These are phyloP conservation scores for Xerocomus minutiporus DNA, from an alignment of 1,284 basidiomycete species.

Conservation along the genomic window DNA sequence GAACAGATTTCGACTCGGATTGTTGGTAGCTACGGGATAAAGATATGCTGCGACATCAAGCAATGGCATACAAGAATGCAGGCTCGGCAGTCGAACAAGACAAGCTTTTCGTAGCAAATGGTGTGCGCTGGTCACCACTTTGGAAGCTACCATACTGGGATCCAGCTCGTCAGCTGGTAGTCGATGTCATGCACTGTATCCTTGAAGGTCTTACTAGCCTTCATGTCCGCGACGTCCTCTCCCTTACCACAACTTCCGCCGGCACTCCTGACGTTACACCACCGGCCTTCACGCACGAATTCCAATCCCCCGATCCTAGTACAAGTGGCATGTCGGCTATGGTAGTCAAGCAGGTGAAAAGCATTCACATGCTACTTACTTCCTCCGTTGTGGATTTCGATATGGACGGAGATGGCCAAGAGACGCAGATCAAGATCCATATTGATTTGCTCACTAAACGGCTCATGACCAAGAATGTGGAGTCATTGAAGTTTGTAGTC, in stretches of 20 bases:
- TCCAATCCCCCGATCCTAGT: no score
- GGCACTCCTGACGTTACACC: no score
- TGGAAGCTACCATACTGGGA: slow-evolving; percentile 2
- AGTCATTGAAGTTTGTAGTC: not conserved
- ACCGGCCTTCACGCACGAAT: no score
- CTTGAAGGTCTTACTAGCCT: not conserved
- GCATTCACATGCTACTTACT: not conserved
- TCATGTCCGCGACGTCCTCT: not conserved
- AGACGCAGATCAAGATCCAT: not conserved
- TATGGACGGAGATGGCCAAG: not conserved
- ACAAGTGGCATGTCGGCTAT: no score
- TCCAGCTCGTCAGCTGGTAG: not conserved
- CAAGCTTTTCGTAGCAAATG: slow-evolving; percentile 1
- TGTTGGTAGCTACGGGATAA: slow-evolving; percentile 19
- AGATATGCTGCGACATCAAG: slow-evolving; percentile 16
- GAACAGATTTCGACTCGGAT: slow-evolving; percentile 29
- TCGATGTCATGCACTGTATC: slow-evolving; percentile 1
- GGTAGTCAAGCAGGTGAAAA: slow-evolving; percentile 1
- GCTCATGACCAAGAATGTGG: slow-evolving; percentile 1
- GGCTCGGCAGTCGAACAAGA: not conserved
- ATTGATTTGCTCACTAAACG: not conserved
- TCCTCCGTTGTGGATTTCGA: not conserved
- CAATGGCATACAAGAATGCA: slow-evolving; percentile 19
- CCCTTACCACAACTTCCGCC: not conserved
- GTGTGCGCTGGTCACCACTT: not conserved